Evolutionary conservation across 73 alveolate genomes (phyloP).

Genomic region (Tetrahymena elliotti): DNA sequence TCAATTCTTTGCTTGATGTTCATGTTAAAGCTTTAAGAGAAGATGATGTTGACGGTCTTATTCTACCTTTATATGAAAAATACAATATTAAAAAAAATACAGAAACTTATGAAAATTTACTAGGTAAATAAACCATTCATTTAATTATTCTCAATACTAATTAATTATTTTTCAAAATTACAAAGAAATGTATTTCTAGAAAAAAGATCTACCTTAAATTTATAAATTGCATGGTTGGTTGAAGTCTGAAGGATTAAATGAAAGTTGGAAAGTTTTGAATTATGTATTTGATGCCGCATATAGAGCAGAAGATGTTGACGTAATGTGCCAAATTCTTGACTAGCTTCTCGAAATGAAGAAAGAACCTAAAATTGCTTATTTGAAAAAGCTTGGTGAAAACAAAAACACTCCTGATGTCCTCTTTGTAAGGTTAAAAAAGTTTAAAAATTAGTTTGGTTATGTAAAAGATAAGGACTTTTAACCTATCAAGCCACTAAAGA

Average conservation of each 20-base stretch:
- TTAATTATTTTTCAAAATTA: background rate
- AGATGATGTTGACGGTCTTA: slow-evolving; percentile 34
- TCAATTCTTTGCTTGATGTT: slow-evolving; percentile 19
- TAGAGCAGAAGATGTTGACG: background rate
- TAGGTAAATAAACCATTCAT: background rate
- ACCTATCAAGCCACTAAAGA: background rate
- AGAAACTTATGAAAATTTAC: slow-evolving; percentile 6
- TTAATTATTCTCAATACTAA: background rate
- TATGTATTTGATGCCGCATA: background rate
- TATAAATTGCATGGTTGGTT: background rate
- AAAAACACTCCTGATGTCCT: background rate
- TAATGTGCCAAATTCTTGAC: background rate
- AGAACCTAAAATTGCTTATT: background rate
- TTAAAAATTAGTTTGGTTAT: background rate
- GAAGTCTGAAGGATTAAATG: background rate
- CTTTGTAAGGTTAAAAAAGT: background rate
- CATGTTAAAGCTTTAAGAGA: slow-evolving; percentile 17
- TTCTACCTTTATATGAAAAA: slow-evolving; percentile 28
- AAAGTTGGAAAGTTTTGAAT: background rate
- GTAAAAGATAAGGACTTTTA: background rate
- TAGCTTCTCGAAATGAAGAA: background rate
- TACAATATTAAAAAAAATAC: slow-evolving; percentile 6
- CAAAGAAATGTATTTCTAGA: background rate
- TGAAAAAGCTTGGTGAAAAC: background rate
- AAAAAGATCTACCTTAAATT: background rate